Percentiles rank a stretch among this genome's conserved stretches.
phyloP scores from a whole-genome alignment of 768 basidiomycete species.

The Pisolithus sp. region DNA sequence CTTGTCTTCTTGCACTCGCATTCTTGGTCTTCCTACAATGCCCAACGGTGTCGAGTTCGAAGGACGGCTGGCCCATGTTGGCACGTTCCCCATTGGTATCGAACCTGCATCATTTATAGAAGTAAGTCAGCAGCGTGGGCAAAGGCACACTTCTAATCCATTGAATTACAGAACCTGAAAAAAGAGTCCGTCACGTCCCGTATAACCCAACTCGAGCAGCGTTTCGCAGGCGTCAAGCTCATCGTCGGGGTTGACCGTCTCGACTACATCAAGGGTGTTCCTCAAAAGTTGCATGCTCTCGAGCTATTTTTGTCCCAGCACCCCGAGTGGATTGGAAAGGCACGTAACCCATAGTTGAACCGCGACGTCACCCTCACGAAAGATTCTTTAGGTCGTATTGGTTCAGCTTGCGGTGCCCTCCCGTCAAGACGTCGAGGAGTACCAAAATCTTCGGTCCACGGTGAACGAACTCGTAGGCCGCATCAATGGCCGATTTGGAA shows the following conservation, averaged over 20 bases:
- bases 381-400: slow-evolving; percentile 66
- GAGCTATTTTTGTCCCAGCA: slow-evolving; percentile 96
- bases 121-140: slow-evolving; percentile 32
- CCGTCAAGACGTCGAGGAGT: slow-evolving; percentile 97
- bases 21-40: slow-evolving; percentile 91
- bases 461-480: slow-evolving; percentile 98
- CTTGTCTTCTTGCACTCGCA: slow-evolving; percentile 95
- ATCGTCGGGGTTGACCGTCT: slow-evolving; percentile 98
- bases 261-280: slow-evolving; percentile 99
- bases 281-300: slow-evolving; percentile 94
- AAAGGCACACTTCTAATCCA: slow-evolving; percentile 4
- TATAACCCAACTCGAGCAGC: slow-evolving; percentile 74
- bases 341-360: slow-evolving; percentile 17
- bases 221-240: slow-evolving; percentile 92
- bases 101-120: slow-evolving; percentile 90
- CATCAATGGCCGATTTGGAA: slow-evolving; percentile 98
- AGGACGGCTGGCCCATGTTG: slow-evolving; percentile 91
- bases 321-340: slow-evolving; percentile 99
- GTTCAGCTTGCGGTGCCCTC: slow-evolving; percentile 97
- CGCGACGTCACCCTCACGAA: background rate
- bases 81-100: slow-evolving; percentile 98
- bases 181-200: slow-evolving; percentile 77
- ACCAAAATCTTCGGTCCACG: slow-evolving; percentile 91
- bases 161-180: slow-evolving; percentile 56
- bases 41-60: slow-evolving; percentile 97